phyloP scores from a whole-genome alignment of 192 early-diverging fungal genomes.

The Coemansia sp. region DNA sequence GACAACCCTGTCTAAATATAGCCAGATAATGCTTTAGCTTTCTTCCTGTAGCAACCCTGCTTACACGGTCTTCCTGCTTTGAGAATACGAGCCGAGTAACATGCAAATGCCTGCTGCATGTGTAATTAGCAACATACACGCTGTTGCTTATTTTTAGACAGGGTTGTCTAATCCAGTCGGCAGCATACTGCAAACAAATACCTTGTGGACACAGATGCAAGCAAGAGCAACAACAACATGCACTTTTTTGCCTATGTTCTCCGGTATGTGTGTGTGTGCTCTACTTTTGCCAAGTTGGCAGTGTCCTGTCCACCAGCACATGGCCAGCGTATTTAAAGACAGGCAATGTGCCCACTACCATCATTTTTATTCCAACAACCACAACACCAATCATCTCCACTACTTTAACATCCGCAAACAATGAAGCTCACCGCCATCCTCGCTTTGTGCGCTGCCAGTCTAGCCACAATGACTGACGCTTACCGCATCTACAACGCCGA shows the following conservation, averaged over 20 bases:
- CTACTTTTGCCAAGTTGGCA: not conserved
- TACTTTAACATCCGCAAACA: not conserved
- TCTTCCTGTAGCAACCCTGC: no score
- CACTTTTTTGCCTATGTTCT: no score
- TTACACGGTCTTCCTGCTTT: no score
- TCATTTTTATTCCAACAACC: not conserved
- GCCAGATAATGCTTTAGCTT: no score
- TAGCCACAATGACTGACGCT: conserved; percentile 12
- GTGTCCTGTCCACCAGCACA: not conserved
- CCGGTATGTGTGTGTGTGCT: not conserved
- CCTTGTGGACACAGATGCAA: not conserved
- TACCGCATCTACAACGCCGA: conserved; percentile 34
- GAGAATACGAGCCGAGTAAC: no score
- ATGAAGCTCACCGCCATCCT: conserved; percentile 19
- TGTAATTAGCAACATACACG: not conserved
- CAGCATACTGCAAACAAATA: not conserved
- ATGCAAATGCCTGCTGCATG: not conserved
- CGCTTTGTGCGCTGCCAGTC: conserved; percentile 14
- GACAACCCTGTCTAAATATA: not conserved
- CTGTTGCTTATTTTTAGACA: not conserved
- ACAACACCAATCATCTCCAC: not conserved
- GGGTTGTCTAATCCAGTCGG: not conserved
- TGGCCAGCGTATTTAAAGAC: not conserved
- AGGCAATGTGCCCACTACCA: not conserved
- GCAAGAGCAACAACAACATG: no score